Percentiles rank a stretch among this genome's conserved stretches.
These are phyloP conservation scores for Cladosporium sphaerospermum DNA, from an alignment of 2,329 filamentous ascomycete genomes.

Conservation along the genomic window DNA sequence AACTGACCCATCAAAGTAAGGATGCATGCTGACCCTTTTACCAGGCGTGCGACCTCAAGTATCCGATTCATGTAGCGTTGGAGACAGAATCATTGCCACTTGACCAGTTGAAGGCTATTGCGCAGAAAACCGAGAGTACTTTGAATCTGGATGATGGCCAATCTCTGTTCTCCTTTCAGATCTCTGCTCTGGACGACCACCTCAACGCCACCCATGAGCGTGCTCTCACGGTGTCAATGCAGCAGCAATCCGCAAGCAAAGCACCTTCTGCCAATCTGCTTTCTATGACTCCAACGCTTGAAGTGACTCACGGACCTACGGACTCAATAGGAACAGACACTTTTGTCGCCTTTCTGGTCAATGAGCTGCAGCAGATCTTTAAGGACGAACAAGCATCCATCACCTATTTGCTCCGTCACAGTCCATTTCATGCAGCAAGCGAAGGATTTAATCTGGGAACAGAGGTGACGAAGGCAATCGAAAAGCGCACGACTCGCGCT, in stretches of 20 bases:
- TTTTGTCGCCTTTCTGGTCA: conserved; percentile 71
- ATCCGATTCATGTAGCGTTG: conserved; percentile 76
- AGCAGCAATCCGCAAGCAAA: background rate
- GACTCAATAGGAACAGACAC: conserved; percentile 45
- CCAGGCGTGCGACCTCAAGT: conserved; percentile 80
- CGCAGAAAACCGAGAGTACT: conserved; percentile 76
- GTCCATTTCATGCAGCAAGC: conserved; percentile 19
- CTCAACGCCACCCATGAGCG: background rate
- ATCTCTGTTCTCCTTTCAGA: conserved; percentile 71
- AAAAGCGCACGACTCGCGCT: conserved; percentile 68
- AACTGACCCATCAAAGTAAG: background rate
- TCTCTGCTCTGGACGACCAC: conserved; percentile 30
- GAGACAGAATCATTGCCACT: conserved; percentile 61
- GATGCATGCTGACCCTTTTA: background rate
- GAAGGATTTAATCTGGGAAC: conserved; percentile 24
- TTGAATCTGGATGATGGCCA: conserved; percentile 85
- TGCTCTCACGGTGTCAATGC: background rate
- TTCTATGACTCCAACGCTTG: conserved; percentile 6
- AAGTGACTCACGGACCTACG: background rate
- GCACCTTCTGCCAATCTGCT: background rate
- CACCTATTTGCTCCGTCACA: conserved; percentile 26
- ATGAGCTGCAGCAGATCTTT: conserved; percentile 71
- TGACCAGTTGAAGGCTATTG: conserved; percentile 63
- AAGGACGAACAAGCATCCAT: conserved; percentile 84
- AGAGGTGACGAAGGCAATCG: conserved; percentile 41